These are phyloP conservation scores for Trichoderma gamsii DNA, from an alignment of 495 filamentous ascomycete genomes.

Conservation along the genomic window DNA sequence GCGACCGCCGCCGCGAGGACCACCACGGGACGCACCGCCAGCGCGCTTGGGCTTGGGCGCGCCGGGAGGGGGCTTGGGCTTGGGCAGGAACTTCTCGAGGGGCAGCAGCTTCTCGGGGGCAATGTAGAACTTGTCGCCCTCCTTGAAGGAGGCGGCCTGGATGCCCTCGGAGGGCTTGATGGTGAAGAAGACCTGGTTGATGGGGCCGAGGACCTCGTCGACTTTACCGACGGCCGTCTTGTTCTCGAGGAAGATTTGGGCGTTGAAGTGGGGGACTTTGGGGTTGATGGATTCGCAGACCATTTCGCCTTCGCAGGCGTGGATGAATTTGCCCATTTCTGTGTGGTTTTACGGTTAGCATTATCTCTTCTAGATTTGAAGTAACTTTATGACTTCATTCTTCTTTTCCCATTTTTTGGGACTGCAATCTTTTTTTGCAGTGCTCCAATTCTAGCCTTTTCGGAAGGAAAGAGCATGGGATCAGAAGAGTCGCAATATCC, in stretches of 20 bases:
- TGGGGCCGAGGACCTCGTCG: slow-evolving; percentile 89
- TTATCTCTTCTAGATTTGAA: neutral
- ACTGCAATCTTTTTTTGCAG: too few relatives aligned
- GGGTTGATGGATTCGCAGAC: slow-evolving; percentile 88
- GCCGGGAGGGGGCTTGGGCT: slow-evolving; percentile 78
- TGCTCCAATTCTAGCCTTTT: too few relatives aligned
- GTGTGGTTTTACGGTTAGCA: neutral
- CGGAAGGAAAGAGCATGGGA: too few relatives aligned
- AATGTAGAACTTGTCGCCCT: slow-evolving; percentile 96
- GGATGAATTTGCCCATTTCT: slow-evolving; percentile 92
- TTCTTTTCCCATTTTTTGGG: neutral
- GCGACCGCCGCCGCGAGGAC: slow-evolving; percentile 42
- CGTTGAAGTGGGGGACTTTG: slow-evolving; percentile 98
- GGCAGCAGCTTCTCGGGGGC: slow-evolving; percentile 90
- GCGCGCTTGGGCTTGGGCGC: slow-evolving; percentile 46
- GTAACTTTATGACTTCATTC: too few relatives aligned
- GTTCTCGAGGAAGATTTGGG: slow-evolving; percentile 96
- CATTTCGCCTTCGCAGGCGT: slow-evolving; percentile 93
- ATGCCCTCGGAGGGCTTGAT: slow-evolving; percentile 94
- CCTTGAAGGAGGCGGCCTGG: slow-evolving; percentile 86
- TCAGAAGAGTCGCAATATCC: too few relatives aligned
- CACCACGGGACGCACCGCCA: slow-evolving; percentile 40
- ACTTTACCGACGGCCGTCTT: slow-evolving; percentile 89
- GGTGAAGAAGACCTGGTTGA: slow-evolving; percentile 97
- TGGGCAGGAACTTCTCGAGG: slow-evolving; percentile 91